phyloP scores from a whole-genome alignment of 805 yeast species.

The Sporopachydermia quercuum region DNA sequence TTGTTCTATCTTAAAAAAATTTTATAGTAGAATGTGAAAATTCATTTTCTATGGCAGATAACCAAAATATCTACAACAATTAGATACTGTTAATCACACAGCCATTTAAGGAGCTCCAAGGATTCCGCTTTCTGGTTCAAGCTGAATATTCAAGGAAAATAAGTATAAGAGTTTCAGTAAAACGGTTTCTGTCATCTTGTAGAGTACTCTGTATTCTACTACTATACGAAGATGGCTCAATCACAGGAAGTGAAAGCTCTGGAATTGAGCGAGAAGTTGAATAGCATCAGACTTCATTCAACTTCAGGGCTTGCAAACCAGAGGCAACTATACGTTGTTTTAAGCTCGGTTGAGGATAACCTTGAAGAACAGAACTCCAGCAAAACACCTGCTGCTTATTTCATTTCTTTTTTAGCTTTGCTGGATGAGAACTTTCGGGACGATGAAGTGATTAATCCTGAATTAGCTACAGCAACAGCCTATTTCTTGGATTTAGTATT shows the following conservation, averaged over 20 bases:
- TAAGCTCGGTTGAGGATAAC: slow-evolving; percentile 84
- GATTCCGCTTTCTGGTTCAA: no score
- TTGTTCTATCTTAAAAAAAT: no score
- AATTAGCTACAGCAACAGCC: slow-evolving; percentile 59
- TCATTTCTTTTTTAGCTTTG: slow-evolving; percentile 68
- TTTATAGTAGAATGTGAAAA: no score
- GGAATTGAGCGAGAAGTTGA: slow-evolving; percentile 47
- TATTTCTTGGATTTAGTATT: slow-evolving; percentile 71
- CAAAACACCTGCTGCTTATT: slow-evolving; percentile 64
- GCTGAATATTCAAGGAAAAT: no score
- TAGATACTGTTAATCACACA: no score
- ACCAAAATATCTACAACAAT: no score
- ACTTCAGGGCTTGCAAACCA: slow-evolving; percentile 78
- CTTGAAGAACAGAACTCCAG: slow-evolving; percentile 47
- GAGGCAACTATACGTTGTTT: slow-evolving; percentile 66
- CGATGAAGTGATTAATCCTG: slow-evolving; percentile 38
- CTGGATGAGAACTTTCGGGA: slow-evolving; percentile 49
- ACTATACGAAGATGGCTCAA: no score
- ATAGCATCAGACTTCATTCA: slow-evolving; percentile 55
- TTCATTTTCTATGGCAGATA: no score
- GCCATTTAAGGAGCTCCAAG: no score
- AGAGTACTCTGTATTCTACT: no score
- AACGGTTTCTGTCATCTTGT: no score
- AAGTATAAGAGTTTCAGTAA: no score
- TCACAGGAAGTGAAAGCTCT: slow-evolving; percentile 13